Percentiles rank a stretch among this genome's conserved stretches.
phyloP scores from a whole-genome alignment of 2,329 filamentous ascomycete genomes.

The Paraphoma sp. region DNA sequence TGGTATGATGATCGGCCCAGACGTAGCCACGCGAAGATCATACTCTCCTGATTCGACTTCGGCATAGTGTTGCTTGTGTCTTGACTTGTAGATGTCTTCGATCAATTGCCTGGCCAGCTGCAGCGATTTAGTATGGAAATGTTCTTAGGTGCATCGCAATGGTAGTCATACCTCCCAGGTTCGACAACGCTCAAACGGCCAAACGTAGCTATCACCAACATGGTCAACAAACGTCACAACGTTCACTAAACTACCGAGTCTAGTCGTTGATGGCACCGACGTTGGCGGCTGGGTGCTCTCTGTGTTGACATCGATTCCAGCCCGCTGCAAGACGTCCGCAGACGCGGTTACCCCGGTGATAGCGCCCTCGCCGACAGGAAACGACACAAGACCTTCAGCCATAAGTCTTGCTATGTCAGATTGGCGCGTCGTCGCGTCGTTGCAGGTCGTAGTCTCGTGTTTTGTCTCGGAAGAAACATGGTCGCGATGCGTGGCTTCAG shows the following conservation, averaged over 20 bases:
- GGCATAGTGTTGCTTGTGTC: neutral
- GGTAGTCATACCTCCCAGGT: constrained; percentile 1
- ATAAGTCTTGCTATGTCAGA: too few relatives aligned
- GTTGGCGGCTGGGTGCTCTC: too few relatives aligned
- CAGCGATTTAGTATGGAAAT: neutral
- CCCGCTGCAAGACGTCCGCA: too few relatives aligned
- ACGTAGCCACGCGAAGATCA: constrained; percentile 11
- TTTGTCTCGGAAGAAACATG: neutral
- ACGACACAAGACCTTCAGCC: too few relatives aligned
- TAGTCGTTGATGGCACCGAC: too few relatives aligned
- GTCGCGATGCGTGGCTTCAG: neutral
- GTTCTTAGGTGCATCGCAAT: too few relatives aligned
- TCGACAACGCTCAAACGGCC: neutral
- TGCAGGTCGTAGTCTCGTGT: too few relatives aligned
- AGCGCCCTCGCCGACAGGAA: too few relatives aligned
- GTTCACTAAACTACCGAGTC: too few relatives aligned
- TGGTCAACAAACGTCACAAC: neutral
- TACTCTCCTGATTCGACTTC: constrained; percentile 19
- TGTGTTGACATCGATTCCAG: too few relatives aligned
- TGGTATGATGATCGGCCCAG: constrained; percentile 22
- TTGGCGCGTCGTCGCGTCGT: too few relatives aligned
- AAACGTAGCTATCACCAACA: neutral
- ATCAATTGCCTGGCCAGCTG: constrained; percentile 17
- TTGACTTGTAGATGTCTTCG: constrained; percentile 17
- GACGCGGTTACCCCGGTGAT: too few relatives aligned